These are phyloP conservation scores for Euphorbia tirucalli DNA, from an alignment of 345 rosid genomes.

Conservation along the genomic window DNA sequence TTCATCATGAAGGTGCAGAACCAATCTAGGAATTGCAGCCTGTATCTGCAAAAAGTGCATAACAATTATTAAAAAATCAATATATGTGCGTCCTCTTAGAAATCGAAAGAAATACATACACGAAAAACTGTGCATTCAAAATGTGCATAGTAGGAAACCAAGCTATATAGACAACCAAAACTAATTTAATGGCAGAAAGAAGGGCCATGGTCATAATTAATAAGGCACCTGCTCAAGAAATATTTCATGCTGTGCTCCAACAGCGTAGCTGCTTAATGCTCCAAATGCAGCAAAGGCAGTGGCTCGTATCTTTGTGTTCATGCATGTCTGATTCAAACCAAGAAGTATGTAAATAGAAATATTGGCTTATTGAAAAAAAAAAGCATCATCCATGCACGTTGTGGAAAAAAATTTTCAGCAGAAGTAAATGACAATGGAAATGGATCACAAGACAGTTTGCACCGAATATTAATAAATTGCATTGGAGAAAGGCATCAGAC, in stretches of 20 bases:
- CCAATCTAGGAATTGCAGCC: conserved; percentile 73
- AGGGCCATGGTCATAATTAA: neutral
- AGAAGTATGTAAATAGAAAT: conserved; percentile 4
- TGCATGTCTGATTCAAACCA: conserved; percentile 47
- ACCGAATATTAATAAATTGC: neutral
- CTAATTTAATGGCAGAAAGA: no score
- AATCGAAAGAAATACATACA: conserved; percentile 1
- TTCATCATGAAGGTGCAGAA: conserved; percentile 78
- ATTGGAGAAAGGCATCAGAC: neutral
- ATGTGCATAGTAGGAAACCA: neutral
- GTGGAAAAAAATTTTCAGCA: neutral
- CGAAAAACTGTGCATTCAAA: neutral
- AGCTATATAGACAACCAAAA: no score
- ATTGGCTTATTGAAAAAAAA: neutral
- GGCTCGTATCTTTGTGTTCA: conserved; percentile 81
- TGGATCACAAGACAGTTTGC: neutral
- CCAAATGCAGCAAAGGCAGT: conserved; percentile 92
- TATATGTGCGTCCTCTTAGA: neutral
- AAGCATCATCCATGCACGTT: neutral
- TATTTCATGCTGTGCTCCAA: conserved; percentile 59
- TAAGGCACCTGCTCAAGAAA: conserved; percentile 85
- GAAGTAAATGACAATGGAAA: neutral
- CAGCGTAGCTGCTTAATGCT: conserved; percentile 68
- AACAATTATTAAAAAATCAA: neutral
- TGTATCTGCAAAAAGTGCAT: conserved; percentile 58